These are phyloP conservation scores for Chenopodium album DNA, from an alignment of 148 eudicot species.

Conservation along the genomic window DNA sequence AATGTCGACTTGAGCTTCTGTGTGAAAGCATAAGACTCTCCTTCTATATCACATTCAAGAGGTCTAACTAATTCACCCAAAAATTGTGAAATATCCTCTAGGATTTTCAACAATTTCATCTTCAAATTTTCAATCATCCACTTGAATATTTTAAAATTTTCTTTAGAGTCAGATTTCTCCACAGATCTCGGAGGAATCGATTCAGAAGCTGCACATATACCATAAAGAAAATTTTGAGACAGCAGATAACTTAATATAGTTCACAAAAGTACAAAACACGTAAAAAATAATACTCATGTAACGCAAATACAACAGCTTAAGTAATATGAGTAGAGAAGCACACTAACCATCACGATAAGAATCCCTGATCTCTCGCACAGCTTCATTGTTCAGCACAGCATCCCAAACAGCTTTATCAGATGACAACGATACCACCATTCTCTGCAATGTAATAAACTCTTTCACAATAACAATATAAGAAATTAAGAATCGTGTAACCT, in stretches of 20 bases:
- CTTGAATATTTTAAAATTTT: conserved; percentile 30
- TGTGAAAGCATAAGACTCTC: conserved; percentile 31
- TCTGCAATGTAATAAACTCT: conserved; percentile 37
- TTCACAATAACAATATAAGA: conserved; percentile 7
- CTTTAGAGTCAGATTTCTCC: conserved; percentile 18
- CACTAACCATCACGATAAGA: conserved; percentile 54
- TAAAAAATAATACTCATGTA: conserved; percentile 1
- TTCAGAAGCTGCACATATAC: conserved; percentile 31
- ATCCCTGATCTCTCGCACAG: conserved; percentile 67
- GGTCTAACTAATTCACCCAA: conserved; percentile 32
- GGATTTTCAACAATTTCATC: conserved; percentile 42
- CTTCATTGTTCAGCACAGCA: conserved; percentile 83
- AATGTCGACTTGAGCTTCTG: conserved; percentile 61
- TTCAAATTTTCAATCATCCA: conserved; percentile 48
- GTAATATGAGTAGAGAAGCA: background rate
- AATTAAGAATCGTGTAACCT: background rate
- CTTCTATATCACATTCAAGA: conserved; percentile 16
- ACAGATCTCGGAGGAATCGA: conserved; percentile 16
- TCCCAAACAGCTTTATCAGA: conserved; percentile 87
- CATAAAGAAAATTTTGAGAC: background rate
- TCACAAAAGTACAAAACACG: background rate
- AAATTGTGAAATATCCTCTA: conserved; percentile 32
- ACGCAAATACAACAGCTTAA: background rate
- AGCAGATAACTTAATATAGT: background rate
- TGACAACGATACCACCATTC: conserved; percentile 77